These are phyloP conservation scores for Penicillium freii DNA, from an alignment of 2,329 filamentous ascomycete species.

Conservation along the genomic window DNA sequence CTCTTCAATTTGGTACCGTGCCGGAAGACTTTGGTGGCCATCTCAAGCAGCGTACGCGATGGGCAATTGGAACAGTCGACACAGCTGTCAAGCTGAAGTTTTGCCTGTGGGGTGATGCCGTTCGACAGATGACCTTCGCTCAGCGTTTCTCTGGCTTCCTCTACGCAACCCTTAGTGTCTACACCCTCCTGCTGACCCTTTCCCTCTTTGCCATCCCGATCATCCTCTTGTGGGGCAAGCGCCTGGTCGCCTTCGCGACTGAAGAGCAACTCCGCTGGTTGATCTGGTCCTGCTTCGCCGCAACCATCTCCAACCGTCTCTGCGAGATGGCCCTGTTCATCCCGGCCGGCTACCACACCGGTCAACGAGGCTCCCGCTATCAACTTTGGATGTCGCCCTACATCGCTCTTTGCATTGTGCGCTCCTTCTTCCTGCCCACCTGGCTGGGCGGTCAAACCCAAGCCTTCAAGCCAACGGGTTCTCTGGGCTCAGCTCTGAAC, in stretches of 20 bases:
- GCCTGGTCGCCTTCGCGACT: slow-evolving; percentile 56
- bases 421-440: slow-evolving; percentile 57
- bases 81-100: slow-evolving; percentile 61
- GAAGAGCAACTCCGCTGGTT: slow-evolving; percentile 58
- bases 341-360: slow-evolving; percentile 59
- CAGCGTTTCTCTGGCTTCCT: slow-evolving; percentile 61
- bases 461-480: slow-evolving; percentile 62
- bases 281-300: slow-evolving; percentile 55
- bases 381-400: slow-evolving; percentile 65
- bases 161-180: slow-evolving; percentile 56
- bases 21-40: slow-evolving; percentile 38
- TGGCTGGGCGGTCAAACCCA: slow-evolving; percentile 60
- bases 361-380: slow-evolving; percentile 56
- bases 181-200: slow-evolving; percentile 55
- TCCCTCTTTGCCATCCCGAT: slow-evolving; percentile 60
- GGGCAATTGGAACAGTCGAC: slow-evolving; percentile 52
- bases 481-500: slow-evolving; percentile 55
- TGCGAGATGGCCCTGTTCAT: slow-evolving; percentile 60
- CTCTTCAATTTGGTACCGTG: slow-evolving; percentile 57
- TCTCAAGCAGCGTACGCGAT: slow-evolving; percentile 40
- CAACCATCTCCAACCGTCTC: slow-evolving; percentile 53
- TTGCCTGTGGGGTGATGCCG: slow-evolving; percentile 55
- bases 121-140: slow-evolving; percentile 54
- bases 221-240: slow-evolving; percentile 57
- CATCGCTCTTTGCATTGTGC: slow-evolving; percentile 57